Evolutionary conservation across 108 stramenopile species (phyloP), one percentile per base, ranked within the genome.

Genomic region (Nannochloropsis salina): DNA sequence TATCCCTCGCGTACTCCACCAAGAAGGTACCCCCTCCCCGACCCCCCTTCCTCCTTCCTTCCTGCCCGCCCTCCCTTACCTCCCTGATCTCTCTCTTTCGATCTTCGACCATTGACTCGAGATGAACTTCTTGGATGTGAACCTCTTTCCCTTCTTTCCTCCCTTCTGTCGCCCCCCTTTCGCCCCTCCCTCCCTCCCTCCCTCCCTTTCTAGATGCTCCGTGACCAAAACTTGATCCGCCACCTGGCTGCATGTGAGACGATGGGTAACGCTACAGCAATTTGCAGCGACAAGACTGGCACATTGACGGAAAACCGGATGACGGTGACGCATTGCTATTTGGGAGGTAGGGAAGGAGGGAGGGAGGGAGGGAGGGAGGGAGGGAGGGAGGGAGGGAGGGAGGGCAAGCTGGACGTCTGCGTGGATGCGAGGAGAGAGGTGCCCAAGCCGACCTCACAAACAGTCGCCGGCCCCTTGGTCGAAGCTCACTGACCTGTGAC

Each of bases 201-300:
- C 47, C 47, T 51, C 15, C 15, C 47, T 15, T 1, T 87, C 91
- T 43, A 96, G 87, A 96, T 96, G 80, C 94, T 97, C 83, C 90
- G 95, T 42, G 95, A 96, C 86, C 92, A 93, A 45, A 93, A 96
- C 82, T 91, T 98, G 41, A 91, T 91, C 90, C 88, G 91, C 40
- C 83, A 89, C 41, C 87, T 91, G 9, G 96, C 95, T 43, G 93
- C 94, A 41, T 98, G 98, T 9, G 99, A 99, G 92, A 98, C 99
- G 15, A 91, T 99, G 87, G 99, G 99, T 42, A 97, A 94, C 86
- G 96, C 95, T 9, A 92, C 93, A 61, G 95, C 96, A 82, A 96
- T 98, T 84, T 97, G 96, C 89, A 94, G 94, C 18, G 99, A 99
- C 92, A 98, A 99, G 90, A 99, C 99, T 9, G 99, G 99, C 43